Base-by-base conservation (phyloP, 31 red algal species). In the Endocladia muricata region DNA sequence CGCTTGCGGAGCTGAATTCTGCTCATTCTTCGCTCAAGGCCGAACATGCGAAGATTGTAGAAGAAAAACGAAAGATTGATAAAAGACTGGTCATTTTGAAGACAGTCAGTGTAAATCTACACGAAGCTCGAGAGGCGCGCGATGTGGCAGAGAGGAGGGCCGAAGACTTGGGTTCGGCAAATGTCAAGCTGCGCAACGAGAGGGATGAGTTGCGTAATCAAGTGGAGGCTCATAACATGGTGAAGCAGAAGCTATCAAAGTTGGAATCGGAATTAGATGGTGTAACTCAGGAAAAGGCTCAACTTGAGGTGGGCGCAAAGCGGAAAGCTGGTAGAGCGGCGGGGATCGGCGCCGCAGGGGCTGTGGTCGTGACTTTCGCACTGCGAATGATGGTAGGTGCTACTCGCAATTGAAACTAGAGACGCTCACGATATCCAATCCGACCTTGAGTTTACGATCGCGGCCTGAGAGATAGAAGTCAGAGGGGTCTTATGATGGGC, bases 51-150 rank as follows among this genome's bases (percentile, higher is more conserved):
- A 55, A 58, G 17, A 35, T 78, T n/a, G 55, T 48, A 26, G 75
- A 78, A 29, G 75, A 78, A 33, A 78, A 78, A 60, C 62, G 66
- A 33, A 78, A 62, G 40, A 19, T 62, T 1, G 75, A 78, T 41
- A 62, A 58, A 29, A 48, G 57, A 78, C 7, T 78, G 29, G 3
- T 78, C 28, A 47, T 78, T 55, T 60, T 78, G 4, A 78, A 78
- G 34, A 78, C 75, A 11, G 75, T 78, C 1, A 78, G 75, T 41
- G 75, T 60, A n/a, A 78, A 78, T 40, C 56, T 78, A 2, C 75
- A 78, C 36, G 75, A 78, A 37, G 75, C 75, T 0, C 28, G 75
- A 30, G 75, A 78, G 25, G 75, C 41, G 60, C 22, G 58, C 29
- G 75, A 78, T 41, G 11, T 11, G 2, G 57, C 56, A 0, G 75